Evolutionary conservation across 371 early-diverging fungal genomes (phyloP), one percentile per base, ranked within the genome.

Genomic region (Umbelopsis sp.): DNA sequence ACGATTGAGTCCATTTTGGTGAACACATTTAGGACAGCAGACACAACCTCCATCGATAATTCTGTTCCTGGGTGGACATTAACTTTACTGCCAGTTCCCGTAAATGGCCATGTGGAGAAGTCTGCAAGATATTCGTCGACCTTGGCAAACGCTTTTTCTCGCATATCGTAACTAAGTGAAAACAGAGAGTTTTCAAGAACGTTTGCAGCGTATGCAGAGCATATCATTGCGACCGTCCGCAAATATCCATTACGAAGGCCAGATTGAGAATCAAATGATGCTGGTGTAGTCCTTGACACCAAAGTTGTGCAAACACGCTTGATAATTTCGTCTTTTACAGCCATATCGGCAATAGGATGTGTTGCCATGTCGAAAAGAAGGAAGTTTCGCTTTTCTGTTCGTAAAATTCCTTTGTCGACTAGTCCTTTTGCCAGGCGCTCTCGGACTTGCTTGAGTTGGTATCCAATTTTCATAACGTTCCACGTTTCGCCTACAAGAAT

Each of bases 331-430:
- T 94, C 94, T 72, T 97, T 97, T 63, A 91, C 88, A 46, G 90
- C 84, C 44, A 88, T 85, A 69, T 97, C 96, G 11, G 94, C 89
- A 14, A 97, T 89, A 8, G 95, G 96, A 67, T 94, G 94, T 6
- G 96, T 97, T 22, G 97, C 96, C 96, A 96, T 95, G 72, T 97
- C 97, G 72, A 98, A 97, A 53, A 98, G 82, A 65, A 97, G 77
- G 77, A 96, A 97, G 76, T 94, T 95, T 50, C 94, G 89, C 73
- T 96, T 96, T 70, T 96, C 97, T 29, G 98, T 97, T 65, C 97
- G 87, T 50, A 98, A 77, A 12, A 98, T 91, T n/a, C 98, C 98
- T 80, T 98, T 98, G 79, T 98, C 98, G 3, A 98, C 98, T 44
- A 98, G 82, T 9, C 97, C 97, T 80, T 98, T 98, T 52, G 97